Evolutionary conservation across 2,329 filamentous ascomycete genomes (phyloP).

Genomic region (Trichoderma pleuroti): DNA sequence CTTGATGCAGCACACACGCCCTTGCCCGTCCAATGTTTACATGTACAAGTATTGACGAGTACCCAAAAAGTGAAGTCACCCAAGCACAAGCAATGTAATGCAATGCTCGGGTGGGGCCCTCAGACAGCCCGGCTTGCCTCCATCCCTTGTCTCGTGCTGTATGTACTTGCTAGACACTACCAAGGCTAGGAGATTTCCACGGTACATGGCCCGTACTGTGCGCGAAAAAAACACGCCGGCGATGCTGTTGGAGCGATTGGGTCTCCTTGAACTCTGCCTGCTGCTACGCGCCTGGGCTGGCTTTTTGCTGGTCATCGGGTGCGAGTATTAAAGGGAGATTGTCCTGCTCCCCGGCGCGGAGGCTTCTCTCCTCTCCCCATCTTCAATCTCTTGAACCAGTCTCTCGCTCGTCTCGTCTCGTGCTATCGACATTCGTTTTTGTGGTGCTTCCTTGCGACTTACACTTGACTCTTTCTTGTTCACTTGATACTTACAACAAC

Average conservation of each 20-base stretch:
- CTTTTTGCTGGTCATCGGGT: not conserved
- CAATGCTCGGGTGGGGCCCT: constrained; percentile 4
- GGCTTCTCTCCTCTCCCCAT: not conserved
- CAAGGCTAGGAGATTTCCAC: not conserved
- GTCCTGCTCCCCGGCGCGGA: not conserved
- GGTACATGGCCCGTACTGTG: constrained; percentile 15
- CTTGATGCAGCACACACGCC: not conserved
- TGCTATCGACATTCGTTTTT: constrained; percentile 14
- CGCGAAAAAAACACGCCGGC: not conserved
- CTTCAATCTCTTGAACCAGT: constrained; percentile 1
- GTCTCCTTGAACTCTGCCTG: not conserved
- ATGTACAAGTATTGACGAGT: not conserved
- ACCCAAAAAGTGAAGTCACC: not conserved
- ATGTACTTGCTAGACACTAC: too few relatives aligned
- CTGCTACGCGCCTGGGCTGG: constrained; percentile 5
- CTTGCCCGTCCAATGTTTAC: not conserved
- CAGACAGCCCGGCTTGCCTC: constrained; percentile 1
- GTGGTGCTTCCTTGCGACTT: constrained; percentile 21
- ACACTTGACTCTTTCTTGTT: not conserved
- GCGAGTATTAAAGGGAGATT: constrained; percentile 17
- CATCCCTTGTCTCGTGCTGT: not conserved
- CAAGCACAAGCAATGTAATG: not conserved
- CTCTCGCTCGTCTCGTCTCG: constrained; percentile 21
- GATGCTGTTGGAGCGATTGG: constrained; percentile 4
- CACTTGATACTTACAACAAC: not conserved